These are phyloP conservation scores for Pelargonium myrrhifolium DNA, from an alignment of 441 rosid species.

Conservation along the genomic window DNA sequence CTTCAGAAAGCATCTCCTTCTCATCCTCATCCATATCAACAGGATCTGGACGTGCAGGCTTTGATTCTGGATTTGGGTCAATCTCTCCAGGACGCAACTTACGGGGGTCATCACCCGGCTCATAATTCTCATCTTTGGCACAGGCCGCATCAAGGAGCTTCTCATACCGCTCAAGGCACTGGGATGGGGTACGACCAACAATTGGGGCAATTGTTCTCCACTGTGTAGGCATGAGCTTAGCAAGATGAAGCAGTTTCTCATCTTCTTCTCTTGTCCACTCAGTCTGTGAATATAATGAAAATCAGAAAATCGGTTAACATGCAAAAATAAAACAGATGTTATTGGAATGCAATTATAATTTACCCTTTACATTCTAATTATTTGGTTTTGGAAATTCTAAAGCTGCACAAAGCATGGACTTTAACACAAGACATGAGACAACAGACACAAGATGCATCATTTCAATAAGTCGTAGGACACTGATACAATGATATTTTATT, in stretches of 20 bases:
- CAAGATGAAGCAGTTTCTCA: constrained; percentile 96
- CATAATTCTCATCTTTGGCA: constrained; percentile 90
- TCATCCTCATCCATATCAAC: constrained; percentile 99
- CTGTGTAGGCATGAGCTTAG: constrained; percentile 92
- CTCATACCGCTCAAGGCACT: constrained; percentile 94
- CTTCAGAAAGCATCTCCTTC: constrained; percentile 99
- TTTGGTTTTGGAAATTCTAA: background rate
- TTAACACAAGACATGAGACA: too few relatives aligned
- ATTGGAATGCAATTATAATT: background rate
- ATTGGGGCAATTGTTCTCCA: constrained; percentile 99
- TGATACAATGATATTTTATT: too few relatives aligned
- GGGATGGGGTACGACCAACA: constrained; percentile 98
- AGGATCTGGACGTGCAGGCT: constrained; percentile 99
- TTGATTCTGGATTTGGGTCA: constrained; percentile 93
- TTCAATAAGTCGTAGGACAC: too few relatives aligned
- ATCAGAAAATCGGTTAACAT: constrained; percentile 15
- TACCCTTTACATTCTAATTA: background rate
- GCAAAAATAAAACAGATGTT: background rate
- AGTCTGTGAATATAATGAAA: constrained; percentile 44
- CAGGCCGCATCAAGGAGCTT: constrained; percentile 97
- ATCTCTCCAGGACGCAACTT: constrained; percentile 97
- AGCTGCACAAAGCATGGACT: background rate
- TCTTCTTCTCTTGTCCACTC: constrained; percentile 99
- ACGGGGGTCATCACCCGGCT: constrained; percentile 89
- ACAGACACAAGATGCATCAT: too few relatives aligned